Base-by-base conservation (phyloP, 129 eudicot genomes). In the Arctium minus region DNA sequence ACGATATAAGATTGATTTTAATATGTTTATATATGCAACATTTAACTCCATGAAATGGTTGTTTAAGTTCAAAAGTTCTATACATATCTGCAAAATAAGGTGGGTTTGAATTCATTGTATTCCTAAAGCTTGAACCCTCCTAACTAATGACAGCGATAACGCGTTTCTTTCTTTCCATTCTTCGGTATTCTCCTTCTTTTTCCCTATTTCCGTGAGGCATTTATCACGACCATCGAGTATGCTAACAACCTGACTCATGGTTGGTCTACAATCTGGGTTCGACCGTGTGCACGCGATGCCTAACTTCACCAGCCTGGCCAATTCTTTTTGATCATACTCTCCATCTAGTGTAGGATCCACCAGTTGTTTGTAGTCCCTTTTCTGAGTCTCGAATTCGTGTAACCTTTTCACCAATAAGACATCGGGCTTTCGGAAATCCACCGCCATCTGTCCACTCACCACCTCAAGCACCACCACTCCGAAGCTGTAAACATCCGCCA, bases 381-480 rank as follows among this genome's bases (percentile, higher is more conserved):
- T 83, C 13, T 18, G 90, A 6, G 67, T 76, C 89, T 91, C 94
- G 8, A 87, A 89, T 27, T 88, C 88, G 17, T 87, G 94, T 6
- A 84, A 87, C 71, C 88, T 80, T 82, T 85, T 87, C 46, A 93
- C 94, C 69, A 96, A 80, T 50, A 93, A 80, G 53, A 88, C 97
- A 9, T 89, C 89, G 6, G 88, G 91, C 6, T 37, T 75, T 44
- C 95, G 78, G 74, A 91, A 96, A 53, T 96, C 99, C 2, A 96
- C 97, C 2, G 99, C 98, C 94, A 79, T 93, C 72, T 86, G 90
- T 10, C 99, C 99, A 3, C 70, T 93, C 6, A 93, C 89, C 44
- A 96, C 87, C 91, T 96, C 99, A 2, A 93, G 95, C 76, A 93
- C 76, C 82, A 96, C 98, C 53, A 96, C 91, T 0, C 99, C 99